Conservation (phyloP, 2,329 filamentous ascomycete genomes). For the Colletotrichum tropicale region DNA sequence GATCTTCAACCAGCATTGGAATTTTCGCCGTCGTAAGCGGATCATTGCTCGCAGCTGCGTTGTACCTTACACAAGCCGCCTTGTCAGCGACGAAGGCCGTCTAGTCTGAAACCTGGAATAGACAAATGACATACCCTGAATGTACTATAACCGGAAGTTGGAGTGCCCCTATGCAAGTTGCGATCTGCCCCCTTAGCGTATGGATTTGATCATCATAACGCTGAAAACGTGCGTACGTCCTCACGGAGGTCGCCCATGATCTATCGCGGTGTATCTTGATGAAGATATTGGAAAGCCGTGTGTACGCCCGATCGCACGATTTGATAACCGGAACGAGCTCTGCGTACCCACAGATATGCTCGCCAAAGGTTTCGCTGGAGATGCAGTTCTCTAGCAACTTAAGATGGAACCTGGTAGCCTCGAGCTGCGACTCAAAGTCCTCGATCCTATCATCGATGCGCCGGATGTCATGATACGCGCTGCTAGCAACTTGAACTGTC, state of each 20-base stretch:
- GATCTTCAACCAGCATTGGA: not conserved
- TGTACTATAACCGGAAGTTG: not conserved
- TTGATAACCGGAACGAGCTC: not conserved
- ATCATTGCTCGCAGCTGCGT: not conserved
- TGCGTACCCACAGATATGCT: not conserved
- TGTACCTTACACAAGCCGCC: fast-evolving
- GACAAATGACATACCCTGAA: not conserved
- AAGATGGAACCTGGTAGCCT: not conserved
- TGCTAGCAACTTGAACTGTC: not conserved
- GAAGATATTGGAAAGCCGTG: not conserved
- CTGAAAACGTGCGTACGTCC: not conserved
- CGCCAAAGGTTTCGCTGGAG: not conserved
- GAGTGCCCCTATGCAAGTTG: not conserved
- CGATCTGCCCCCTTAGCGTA: not conserved
- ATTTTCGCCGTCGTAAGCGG: not conserved
- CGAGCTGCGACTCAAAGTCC: not conserved
- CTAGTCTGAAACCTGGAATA: not conserved
- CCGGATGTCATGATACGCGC: not conserved
- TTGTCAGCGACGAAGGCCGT: not conserved
- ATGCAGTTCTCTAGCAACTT: not conserved
- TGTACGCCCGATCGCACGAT: not conserved
- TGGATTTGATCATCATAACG: not conserved
- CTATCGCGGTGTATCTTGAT: not conserved
- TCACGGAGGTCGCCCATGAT: not conserved
- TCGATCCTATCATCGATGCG: not conserved